A percentile compares a stretch with the other conserved stretches of the same genome.
phyloP scores from a whole-genome alignment of 345 rosid species.

The Brassica cretica region DNA sequence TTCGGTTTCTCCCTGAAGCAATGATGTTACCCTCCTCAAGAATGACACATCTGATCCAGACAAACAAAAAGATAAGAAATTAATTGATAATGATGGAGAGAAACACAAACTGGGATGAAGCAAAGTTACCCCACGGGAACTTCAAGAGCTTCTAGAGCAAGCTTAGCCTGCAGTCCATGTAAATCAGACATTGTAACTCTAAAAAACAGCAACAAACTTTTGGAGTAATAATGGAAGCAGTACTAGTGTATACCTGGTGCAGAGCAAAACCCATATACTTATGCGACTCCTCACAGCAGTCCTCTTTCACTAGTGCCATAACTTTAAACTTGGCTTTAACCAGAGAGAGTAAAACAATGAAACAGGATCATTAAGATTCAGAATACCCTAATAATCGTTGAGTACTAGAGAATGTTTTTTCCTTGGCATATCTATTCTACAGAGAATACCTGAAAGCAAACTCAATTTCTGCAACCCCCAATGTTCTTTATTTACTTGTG shows the following conservation, averaged over 20 bases:
- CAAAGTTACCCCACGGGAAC: slow-evolving; percentile 70
- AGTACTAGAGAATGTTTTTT: background rate
- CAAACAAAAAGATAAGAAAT: background rate
- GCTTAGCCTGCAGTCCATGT: slow-evolving; percentile 55
- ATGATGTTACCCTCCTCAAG: slow-evolving; percentile 53
- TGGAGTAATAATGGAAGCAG: background rate
- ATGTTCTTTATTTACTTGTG: background rate
- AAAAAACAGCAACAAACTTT: background rate
- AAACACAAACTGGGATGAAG: slow-evolving; percentile 6
- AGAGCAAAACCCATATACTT: slow-evolving; percentile 56
- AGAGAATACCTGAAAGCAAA: background rate
- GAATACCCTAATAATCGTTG: background rate
- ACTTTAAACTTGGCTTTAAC: background rate
- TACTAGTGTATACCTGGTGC: slow-evolving; percentile 47
- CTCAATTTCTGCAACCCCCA: background rate
- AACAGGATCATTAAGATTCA: background rate
- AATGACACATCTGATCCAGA: slow-evolving; percentile 54
- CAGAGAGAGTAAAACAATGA: background rate
- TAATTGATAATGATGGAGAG: background rate
- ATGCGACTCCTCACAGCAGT: slow-evolving; percentile 22
- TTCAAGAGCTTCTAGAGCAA: slow-evolving; percentile 75
- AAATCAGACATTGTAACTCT: background rate
- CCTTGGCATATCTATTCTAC: background rate
- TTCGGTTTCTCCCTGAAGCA: slow-evolving; percentile 66
- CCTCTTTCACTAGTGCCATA: background rate